Evolutionary conservation across 2,329 filamentous ascomycete genomes (phyloP).

Genomic region (Pseudocercospora fijiensis): DNA sequence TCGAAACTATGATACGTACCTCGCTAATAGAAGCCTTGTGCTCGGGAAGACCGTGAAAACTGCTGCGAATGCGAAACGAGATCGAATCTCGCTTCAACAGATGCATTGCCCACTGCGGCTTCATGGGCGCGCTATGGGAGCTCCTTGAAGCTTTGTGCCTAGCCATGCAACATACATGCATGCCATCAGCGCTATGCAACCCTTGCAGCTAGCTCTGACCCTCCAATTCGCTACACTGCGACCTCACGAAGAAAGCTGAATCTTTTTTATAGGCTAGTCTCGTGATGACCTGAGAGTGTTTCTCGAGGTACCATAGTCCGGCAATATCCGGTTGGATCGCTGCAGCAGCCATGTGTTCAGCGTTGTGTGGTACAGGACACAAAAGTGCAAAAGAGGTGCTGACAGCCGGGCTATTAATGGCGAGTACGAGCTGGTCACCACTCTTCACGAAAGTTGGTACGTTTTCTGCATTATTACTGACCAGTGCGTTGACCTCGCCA

Average conservation of each 20-base stretch:
- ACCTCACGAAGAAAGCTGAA: conserved; percentile 7
- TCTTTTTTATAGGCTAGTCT: background rate
- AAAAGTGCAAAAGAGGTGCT: background rate
- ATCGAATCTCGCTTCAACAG: background rate
- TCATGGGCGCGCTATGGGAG: background rate
- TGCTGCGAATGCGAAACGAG: background rate
- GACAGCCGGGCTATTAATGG: conserved; percentile 1
- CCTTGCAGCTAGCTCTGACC: conserved; percentile 13
- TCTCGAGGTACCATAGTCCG: conserved; percentile 3
- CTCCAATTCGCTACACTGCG: conserved; percentile 13
- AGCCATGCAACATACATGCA: conserved; percentile 12
- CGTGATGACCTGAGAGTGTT: background rate
- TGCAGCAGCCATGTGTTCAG: background rate
- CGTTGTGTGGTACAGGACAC: background rate
- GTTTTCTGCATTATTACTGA: background rate
- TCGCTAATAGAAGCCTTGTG: background rate
- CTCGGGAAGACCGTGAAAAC: background rate
- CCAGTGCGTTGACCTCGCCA: background rate
- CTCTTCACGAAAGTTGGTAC: background rate
- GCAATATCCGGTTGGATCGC: background rate
- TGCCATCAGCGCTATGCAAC: conserved; percentile 12
- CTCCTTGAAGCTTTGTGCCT: conserved; percentile 13
- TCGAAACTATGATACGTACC: background rate
- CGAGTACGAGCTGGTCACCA: background rate
- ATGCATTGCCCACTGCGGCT: background rate